A percentile compares a stretch with the other conserved stretches of the same genome.
Evolutionary conservation across 805 yeast species (phyloP).

Genomic region (Torulaspora delbrueckii): DNA sequence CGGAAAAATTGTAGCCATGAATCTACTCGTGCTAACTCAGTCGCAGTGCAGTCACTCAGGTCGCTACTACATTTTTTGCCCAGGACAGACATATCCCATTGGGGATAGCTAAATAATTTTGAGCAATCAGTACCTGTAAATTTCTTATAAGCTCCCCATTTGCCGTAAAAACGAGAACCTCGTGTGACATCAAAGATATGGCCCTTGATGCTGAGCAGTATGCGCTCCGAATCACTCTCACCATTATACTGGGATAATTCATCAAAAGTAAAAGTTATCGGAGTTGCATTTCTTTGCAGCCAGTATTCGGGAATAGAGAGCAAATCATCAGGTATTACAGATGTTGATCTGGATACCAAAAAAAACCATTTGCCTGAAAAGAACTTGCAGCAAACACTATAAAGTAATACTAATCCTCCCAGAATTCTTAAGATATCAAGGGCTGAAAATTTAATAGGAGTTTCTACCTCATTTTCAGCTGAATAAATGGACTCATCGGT

Average conservation of each 20-base stretch:
- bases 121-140: constrained; percentile 28
- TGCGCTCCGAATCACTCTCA: constrained; percentile 5
- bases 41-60: constrained; percentile 8
- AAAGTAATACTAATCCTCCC: constrained; percentile 13
- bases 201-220: constrained; percentile 22
- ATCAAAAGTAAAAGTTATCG: constrained; percentile 12
- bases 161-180: constrained; percentile 21
- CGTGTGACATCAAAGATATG: constrained; percentile 25
- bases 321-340: neutral
- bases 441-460: constrained; percentile 11
- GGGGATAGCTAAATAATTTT: constrained; percentile 16
- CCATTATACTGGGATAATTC: constrained; percentile 14
- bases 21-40: constrained; percentile 15
- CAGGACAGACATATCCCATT: constrained; percentile 20
- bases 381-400: constrained; percentile 8
- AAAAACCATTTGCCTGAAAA: constrained; percentile 12
- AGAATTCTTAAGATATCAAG: constrained; percentile 20
- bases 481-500: constrained; percentile 4
- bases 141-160: constrained; percentile 24
- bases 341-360: neutral
- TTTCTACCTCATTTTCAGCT: constrained; percentile 6
- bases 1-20: constrained; percentile 21
- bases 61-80: constrained; percentile 15
- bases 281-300: constrained; percentile 7
- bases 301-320: constrained; percentile 15